These are phyloP conservation scores for Chaetomiaceae sp. DNA, from an alignment of 2,329 filamentous ascomycete species.

Conservation along the genomic window DNA sequence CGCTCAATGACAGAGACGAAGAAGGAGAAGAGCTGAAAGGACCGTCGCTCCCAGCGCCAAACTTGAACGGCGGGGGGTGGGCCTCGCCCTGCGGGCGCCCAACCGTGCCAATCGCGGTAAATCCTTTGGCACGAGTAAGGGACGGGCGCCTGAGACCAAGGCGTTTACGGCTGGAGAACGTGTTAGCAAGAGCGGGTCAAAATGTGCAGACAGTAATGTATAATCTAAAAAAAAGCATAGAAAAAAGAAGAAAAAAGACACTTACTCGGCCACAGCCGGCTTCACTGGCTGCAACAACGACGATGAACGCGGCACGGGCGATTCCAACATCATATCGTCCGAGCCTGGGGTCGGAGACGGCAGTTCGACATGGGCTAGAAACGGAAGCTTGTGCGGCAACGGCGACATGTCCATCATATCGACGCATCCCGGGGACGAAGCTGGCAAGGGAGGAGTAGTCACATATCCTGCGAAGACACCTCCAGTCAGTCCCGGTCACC, in stretches of 20 bases:
- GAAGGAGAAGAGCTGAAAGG: constrained; percentile 40
- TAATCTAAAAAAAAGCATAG: constrained; percentile 23
- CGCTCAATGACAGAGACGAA: constrained; percentile 64
- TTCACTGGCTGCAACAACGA: constrained; percentile 45
- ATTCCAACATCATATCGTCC: constrained; percentile 50
- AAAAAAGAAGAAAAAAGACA: too few species aligned
- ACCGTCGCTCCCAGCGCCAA: constrained; percentile 46
- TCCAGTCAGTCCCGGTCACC: constrained; percentile 17
- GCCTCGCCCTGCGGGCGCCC: constrained; percentile 57
- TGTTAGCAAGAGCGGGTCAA: constrained; percentile 26
- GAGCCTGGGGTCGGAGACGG: constrained; percentile 67
- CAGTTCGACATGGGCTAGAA: constrained; percentile 59
- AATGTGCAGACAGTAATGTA: constrained; percentile 18
- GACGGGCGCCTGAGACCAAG: constrained; percentile 68
- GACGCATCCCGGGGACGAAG: constrained; percentile 67
- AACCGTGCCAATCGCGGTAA: constrained; percentile 62
- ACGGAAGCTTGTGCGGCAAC: constrained; percentile 78
- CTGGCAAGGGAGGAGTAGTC: constrained; percentile 75
- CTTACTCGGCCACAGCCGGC: constrained; percentile 50
- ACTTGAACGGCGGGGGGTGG: constrained; percentile 69
- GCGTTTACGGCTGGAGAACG: constrained; percentile 54
- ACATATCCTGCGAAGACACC: constrained; percentile 54
- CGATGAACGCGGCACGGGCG: constrained; percentile 47
- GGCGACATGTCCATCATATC: constrained; percentile 94
- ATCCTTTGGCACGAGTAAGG: constrained; percentile 68